Base-by-base conservation (phyloP, 345 rosid species). In the Populus alba region DNA sequence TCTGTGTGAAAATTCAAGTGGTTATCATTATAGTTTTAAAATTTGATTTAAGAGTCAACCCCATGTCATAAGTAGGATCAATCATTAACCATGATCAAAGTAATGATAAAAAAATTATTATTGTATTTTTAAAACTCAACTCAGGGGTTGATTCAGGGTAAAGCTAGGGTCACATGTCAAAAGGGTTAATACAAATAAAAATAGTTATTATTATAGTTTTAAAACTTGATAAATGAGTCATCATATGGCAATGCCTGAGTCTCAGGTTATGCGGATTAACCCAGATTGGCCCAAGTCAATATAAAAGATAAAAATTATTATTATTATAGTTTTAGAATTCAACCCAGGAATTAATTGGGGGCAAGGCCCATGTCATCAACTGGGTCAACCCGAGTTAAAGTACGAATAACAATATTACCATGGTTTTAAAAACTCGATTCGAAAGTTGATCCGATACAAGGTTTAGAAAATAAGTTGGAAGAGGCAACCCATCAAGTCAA, bases 101-200 rank as follows among this genome's bases (percentile, higher is more conserved):
- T 33, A 3, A 33, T 0, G 0, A 33, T 0, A 33, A 33, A 33
- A 33, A 33, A 0, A 33, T 33, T 33, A 4, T 33, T 33, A 33
- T 33, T 0, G 0, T 33, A 33, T 0, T 33, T 33, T 33, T 33
- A 33, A 33, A 33, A 33, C 0, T 33, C 35, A 33, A 33, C 5
- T 3, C 35, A 33, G 0, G 0, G 0, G 0, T 33, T 33, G 0
- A 33, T 3, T 0, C 0, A 3, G 0, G 5, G 5, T 4, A 4
- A 33, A 0, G 0, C 0, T 0, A 4, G 0, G 35, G 5, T 33
- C 35, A 33, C 5, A 0, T 33, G 35, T 4, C 0, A 33, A 0
- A 5, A 33, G 5, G 35, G 5, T 3, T 3, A 33, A 33, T 0
- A 33, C 35, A 3, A 0, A 33, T 33, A 33, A 33, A 33, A 33